Evolutionary conservation across 176 grass and related monocot genomes (phyloP).

Genomic region (Lolium multiflorum): DNA sequence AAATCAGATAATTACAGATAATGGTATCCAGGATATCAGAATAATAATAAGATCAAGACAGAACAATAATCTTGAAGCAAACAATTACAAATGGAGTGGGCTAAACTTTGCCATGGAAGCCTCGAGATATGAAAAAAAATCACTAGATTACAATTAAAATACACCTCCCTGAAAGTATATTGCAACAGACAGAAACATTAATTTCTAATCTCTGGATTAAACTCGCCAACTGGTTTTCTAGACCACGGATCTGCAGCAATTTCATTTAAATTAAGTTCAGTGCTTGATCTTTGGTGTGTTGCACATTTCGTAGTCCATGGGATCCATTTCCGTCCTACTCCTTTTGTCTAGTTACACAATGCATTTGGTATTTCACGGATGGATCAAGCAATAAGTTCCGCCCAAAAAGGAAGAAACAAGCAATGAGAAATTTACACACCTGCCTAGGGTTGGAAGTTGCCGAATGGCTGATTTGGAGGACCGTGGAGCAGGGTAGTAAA

Average conservation of each 20-base stretch:
- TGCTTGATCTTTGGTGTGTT: background rate
- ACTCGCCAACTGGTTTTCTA: background rate
- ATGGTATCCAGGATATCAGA: background rate
- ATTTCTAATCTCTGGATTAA: background rate
- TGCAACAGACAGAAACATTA: background rate
- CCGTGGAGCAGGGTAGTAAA: background rate
- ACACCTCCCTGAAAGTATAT: background rate
- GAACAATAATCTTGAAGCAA: background rate
- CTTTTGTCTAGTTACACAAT: background rate
- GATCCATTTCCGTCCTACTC: background rate
- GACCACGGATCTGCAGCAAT: background rate
- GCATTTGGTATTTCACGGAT: background rate
- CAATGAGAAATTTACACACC: background rate
- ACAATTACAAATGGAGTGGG: background rate
- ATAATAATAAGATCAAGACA: background rate
- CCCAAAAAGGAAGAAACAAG: background rate
- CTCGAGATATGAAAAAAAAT: background rate
- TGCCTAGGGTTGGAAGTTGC: background rate
- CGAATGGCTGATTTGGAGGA: background rate
- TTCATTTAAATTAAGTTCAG: conserved; percentile 1
- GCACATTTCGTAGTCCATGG: background rate
- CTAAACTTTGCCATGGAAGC: background rate
- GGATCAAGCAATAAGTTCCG: background rate
- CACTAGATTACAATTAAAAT: background rate
- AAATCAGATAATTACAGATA: no score